Evolutionary conservation across 2,329 filamentous ascomycete genomes (phyloP), one percentile per base, ranked within the genome.

Genomic region (Apiospora kogelbergensis): DNA sequence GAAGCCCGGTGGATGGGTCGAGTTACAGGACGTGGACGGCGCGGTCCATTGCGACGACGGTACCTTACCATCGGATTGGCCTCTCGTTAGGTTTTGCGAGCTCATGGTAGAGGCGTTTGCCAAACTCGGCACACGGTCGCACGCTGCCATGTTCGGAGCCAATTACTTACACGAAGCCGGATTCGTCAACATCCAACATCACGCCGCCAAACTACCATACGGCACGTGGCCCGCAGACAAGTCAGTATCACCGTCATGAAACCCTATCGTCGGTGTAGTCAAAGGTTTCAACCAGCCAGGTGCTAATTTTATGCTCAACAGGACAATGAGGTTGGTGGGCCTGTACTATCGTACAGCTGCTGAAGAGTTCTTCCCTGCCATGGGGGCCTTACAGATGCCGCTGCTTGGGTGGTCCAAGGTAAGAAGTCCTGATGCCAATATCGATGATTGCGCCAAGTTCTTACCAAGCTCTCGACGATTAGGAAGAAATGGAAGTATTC

Each of bases 11-110:
- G 83, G 79, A 0, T 84, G 81, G 81, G 73, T 84, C 10, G 83
- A 85, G 68, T 75, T 84, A 0, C 83, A 84, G 68, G 83, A 85
- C 22, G 79, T 83, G 11, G 81, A 83, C 33, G 81, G 81, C 48
- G 75, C 79, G 53, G 76, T 81, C 7, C 79, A 80, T 67, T 77
- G 75, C 45, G 81, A 82, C 60, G 80, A 82, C 68, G 71, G 76
- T 46, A 78, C 74, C 2, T 68, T 81, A 11, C 78, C 80, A 0
- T 68, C 74, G 0, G 78, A 80, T 60, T 74, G 73, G 74, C 74
- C 74, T 2, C 69, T 81, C 3, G 76, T 79, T 17, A 73, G 74
- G 42, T 79, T 81, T 68, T 80, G 78, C 15, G 75, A 80, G 1
- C 57, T 77, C 6, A 72, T 81, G 65, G 72, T 79, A 3, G 76